Evolutionary conservation across 306 rosid species (phyloP).

Genomic region (Potentilla sterilis): DNA sequence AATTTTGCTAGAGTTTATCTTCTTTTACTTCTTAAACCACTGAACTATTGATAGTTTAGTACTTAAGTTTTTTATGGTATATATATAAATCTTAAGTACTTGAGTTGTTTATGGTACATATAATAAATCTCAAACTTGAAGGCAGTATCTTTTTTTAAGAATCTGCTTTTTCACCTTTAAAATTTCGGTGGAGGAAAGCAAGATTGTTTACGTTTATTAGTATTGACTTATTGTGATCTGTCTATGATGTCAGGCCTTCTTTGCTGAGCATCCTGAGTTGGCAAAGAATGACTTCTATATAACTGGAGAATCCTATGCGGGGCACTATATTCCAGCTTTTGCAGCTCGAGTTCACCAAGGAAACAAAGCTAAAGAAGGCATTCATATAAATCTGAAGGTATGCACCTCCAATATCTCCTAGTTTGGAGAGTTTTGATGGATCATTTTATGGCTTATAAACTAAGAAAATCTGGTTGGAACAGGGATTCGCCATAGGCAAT

Average conservation of each 20-base stretch:
- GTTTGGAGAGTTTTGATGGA: neutral
- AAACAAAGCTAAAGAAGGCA: conserved; percentile 93
- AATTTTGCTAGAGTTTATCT: conserved; percentile 12
- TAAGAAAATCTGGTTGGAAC: conserved; percentile 36
- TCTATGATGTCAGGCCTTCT: conserved; percentile 61
- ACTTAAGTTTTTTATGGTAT: neutral
- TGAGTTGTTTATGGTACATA: neutral
- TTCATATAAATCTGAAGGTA: conserved; percentile 91
- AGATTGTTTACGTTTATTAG: neutral
- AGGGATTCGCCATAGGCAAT: conserved; percentile 98
- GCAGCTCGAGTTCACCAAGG: conserved; percentile 91
- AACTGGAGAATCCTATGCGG: conserved; percentile 98
- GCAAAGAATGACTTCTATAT: conserved; percentile 80
- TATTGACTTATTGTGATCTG: conserved; percentile 24
- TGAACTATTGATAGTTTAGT: neutral
- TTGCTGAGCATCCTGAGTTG: conserved; percentile 72
- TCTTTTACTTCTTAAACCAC: neutral
- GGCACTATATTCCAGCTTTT: conserved; percentile 97
- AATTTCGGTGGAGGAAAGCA: neutral
- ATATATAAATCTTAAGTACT: neutral
- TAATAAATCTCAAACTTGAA: neutral
- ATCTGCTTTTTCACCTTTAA: neutral
- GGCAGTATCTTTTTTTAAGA: neutral
- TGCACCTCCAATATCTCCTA: conserved; percentile 20
- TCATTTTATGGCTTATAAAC: conserved; percentile 10